Base-by-base conservation (phyloP, 176 grass and related monocot genomes). In the Carex parvula region DNA sequence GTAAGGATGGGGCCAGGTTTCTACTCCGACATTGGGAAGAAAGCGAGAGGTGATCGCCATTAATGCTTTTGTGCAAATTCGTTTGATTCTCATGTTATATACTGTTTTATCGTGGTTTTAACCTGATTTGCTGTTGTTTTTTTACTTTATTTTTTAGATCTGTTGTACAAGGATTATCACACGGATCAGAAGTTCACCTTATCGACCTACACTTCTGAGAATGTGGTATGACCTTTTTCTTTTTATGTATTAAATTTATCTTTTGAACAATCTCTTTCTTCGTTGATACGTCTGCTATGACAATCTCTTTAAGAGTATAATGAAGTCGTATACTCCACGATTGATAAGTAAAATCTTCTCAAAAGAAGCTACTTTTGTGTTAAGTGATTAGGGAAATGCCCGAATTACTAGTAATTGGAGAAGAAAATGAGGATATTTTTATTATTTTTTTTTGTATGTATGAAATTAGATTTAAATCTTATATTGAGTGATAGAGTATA, bases 21-120 rank as follows among this genome's bases (percentile, higher is more conserved):
- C 80, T 95, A 90, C 88, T 83, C 79, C 26, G 95, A 98, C 73
- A 93, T 95, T 84, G 92, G 92, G 67, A 98, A 86, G 84, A 93
- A 90, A 84, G 80, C 91, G 14, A 93, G 92, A 88, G 95, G 95
- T 95, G 61, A 83, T 69, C 30, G 0, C 6, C 5, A 56, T 39
- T 48, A 56, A 8, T 21, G 26, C 35, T 67, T 83, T 29, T 35
- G 55, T 33, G 5, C 16, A 79, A 56, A 20, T 11, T 39, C n/a
- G 29, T 24, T 14, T 26, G 11, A 20, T 82, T 48, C 7, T 64
- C 57, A 14, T 62, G 68, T 55, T 1, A 39, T 54, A 81, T 4
- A 41, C 39, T 69, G 15, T 61, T 15, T 78, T 41, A 4, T 79
- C 9, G 26, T 48, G 58, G 35, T 67, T 24, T 78, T 86, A 32